Conservation (phyloP, 139 green algal genomes). For the Prasinococcaceae sp. region DNA sequence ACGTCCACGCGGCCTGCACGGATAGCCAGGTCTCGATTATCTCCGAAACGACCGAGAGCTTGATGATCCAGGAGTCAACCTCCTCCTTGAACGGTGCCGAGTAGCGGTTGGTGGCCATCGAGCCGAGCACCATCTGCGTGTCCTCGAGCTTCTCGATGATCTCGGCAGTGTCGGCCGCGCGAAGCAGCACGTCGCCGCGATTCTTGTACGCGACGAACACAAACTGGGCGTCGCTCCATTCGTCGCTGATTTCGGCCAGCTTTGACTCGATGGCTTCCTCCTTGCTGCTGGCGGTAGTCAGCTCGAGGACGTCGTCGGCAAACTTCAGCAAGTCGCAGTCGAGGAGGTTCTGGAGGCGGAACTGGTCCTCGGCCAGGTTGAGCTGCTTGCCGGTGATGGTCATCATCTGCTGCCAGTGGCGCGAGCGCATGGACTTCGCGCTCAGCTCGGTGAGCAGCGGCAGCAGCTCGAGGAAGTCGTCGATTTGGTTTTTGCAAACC, state of each 20-base stretch:
- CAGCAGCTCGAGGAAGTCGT: slow-evolving; percentile 78
- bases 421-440: slow-evolving; percentile 48
- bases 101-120: slow-evolving; percentile 85
- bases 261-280: slow-evolving; percentile 83
- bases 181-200: slow-evolving; percentile 69
- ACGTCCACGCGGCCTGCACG: slow-evolving; percentile 88
- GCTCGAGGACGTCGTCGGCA: slow-evolving; percentile 74
- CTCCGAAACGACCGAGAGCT: slow-evolving; percentile 76
- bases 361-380: slow-evolving; percentile 65
- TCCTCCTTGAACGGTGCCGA: slow-evolving; percentile 62
- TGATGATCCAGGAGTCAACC: slow-evolving; percentile 59
- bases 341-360: slow-evolving; percentile 81
- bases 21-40: slow-evolving; percentile 85
- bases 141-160: slow-evolving; percentile 91
- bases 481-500: slow-evolving; percentile 70
- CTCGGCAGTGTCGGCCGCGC: slow-evolving; percentile 69
- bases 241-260: slow-evolving; percentile 41
- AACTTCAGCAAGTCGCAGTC: slow-evolving; percentile 52
- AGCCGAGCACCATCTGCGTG: slow-evolving; percentile 76
- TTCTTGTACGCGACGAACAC: slow-evolving; percentile 82
- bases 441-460: slow-evolving; percentile 60
- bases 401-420: slow-evolving; percentile 77
- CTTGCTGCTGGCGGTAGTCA: slow-evolving; percentile 62
- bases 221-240: slow-evolving; percentile 44
- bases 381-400: slow-evolving; percentile 52